These are phyloP conservation scores for Salicornia ramosissima DNA, from an alignment of 148 eudicot genomes.

Conservation along the genomic window DNA sequence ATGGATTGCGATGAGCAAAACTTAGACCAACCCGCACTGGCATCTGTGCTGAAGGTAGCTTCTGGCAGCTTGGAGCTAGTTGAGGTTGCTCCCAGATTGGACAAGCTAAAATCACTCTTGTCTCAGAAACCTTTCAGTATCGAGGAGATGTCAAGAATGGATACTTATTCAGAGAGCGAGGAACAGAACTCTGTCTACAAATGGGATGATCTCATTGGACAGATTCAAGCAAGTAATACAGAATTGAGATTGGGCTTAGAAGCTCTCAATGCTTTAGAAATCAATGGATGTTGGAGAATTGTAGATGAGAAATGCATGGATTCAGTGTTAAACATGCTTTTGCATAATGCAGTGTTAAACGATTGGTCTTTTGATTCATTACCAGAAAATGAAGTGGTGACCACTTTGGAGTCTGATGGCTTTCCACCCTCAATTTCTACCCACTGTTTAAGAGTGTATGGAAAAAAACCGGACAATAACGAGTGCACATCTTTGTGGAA, in stretches of 20 bases:
- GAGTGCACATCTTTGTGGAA: conserved; percentile 34
- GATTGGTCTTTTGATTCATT: conserved; percentile 70
- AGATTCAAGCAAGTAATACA: conserved; percentile 74
- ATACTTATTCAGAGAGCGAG: conserved; percentile 26
- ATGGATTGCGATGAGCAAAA: conserved; percentile 36
- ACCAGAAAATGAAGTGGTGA: conserved; percentile 53
- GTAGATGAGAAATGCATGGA: conserved; percentile 66
- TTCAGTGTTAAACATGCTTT: conserved; percentile 54
- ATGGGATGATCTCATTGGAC: conserved; percentile 76
- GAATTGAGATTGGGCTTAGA: conserved; percentile 60
- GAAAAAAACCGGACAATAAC: conserved; percentile 36
- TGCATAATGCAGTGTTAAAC: conserved; percentile 59
- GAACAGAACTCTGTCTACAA: conserved; percentile 34
- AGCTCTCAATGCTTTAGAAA: conserved; percentile 68
- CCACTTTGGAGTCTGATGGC: conserved; percentile 58
- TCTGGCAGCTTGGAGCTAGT: conserved; percentile 74
- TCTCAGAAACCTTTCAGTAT: conserved; percentile 54
- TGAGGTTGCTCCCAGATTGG: conserved; percentile 83
- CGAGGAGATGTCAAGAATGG: conserved; percentile 44
- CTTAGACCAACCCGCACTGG: conserved; percentile 28
- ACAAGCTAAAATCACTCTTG: conserved; percentile 65
- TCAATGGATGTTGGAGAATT: conserved; percentile 77
- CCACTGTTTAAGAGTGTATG: conserved; percentile 65
- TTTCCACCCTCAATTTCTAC: conserved; percentile 46
- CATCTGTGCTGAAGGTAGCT: conserved; percentile 68